Evolutionary conservation across 352 stramenopile genomes (phyloP), one percentile per base, ranked within the genome.

Genomic region (Phytophthora macrochlamydospora): DNA sequence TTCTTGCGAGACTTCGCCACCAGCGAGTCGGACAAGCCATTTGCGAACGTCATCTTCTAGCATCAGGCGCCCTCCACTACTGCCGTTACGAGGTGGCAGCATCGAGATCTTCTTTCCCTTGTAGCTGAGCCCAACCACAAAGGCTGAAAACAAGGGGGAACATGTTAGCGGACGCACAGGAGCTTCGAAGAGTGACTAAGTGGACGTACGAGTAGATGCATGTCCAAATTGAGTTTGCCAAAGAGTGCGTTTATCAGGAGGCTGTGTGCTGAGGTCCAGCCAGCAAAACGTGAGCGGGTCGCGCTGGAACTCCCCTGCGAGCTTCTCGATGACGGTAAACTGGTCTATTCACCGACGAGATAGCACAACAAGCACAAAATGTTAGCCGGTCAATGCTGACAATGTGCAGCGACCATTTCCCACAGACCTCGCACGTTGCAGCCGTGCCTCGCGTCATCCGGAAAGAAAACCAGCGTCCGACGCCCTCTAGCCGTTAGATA

Each of bases 261-360:
- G 35, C 11, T 76, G 59, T 24, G 59, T 48, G 14, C 69, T 66
- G 30, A 93, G 32, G 56, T 95, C 81, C 18, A 89, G 50, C 88
- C 88, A 95, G 57, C 79, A 92, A 58, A 93, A 92, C 3, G 82
- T 92, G 12, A 95, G 46, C 7, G 88, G 85, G 58, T 95, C 88
- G 31, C 72, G 78, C 29, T 79, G 76, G 58, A 93, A 92, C 60
- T 91, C 84, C 8, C 61, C 73, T 3, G 85, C 80, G 0, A 92
- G 69, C 33, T 82, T 89, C 49, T 93, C 85, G 9, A 92, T 75
- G 14, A 82, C 45, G 13, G 57, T 71, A 51, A 92, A 90, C 70
- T 95, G 88, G 18, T 92, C 86, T 94, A 45, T 31, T 60, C 58
- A 14, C 4, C 13, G 2, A 33, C 0, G 8, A 68, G n/a, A 30